Base-by-base conservation (phyloP, 106 monocot genomes). In the Dendrobium nobile region DNA sequence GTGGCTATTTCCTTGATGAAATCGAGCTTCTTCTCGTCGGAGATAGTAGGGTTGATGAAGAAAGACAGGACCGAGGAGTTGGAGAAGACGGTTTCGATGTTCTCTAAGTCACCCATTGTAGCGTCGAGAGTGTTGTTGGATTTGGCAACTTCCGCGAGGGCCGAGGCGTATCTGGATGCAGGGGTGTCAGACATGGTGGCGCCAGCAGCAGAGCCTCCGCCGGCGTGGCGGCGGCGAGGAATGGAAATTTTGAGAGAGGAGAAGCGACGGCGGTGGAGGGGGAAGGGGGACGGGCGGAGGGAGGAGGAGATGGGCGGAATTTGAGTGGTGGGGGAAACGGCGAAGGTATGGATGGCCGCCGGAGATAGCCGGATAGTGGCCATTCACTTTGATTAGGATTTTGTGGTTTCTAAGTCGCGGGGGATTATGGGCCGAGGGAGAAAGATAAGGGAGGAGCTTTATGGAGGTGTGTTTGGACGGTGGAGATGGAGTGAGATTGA, bases 141-240 rank as follows among this genome's bases (percentile, higher is more conserved):
- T 20, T 77, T 58, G 47, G 89, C 87, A 4, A 92, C 88, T 59
- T 92, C 93, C 26, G 88, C 79, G 7, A 96, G 90, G 27, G 96
- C 96, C 15, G 77, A 64, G 15, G 96, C 94, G 83, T 96, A 96
- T 83, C 87, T 88, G 31, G 83, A 81, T 7, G 96, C 89, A 4
- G 90, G 86, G 27, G 82, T 77, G 82, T 84, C 85, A 73, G 83
- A 82, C 88, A 87, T 90, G 16, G 84, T 73, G 17, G 87, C 87
- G 18, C 87, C 89, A 17, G 80, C 82, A 22, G 59, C 75, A 16
- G 86, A 75, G 10, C 86, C 51, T 75, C 83, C 82, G 74, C 64
- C 58, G 83, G 68, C 45, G 74, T 72, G 78, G 73, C 80, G 83
- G 77, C 72, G 79, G 72, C 64, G 68, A 72, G 33, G 82, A 61